Conservation (phyloP, 2,329 filamentous ascomycete genomes). For the Lecanicillium sp. region DNA sequence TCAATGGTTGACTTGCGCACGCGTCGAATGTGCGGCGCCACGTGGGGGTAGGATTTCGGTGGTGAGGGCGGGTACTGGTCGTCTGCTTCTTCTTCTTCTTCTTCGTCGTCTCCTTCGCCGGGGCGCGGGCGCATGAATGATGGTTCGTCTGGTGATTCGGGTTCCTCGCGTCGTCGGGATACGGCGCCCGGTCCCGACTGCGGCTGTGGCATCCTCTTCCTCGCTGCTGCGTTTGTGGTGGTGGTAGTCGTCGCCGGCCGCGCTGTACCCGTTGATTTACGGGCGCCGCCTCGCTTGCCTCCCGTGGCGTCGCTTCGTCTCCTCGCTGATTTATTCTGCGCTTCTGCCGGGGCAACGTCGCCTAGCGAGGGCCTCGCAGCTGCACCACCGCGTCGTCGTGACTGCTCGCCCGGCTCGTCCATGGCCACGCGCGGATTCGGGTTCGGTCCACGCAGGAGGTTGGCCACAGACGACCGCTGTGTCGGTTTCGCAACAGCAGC, state of each 20-base stretch:
- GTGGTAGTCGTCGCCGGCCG: conserved; percentile 10
- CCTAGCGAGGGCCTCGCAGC: conserved; percentile 3
- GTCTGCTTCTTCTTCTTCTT: conserved; percentile 10
- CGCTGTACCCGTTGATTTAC: background rate
- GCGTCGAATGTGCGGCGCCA: conserved; percentile 41
- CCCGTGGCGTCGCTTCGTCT: conserved; percentile 1
- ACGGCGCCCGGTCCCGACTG: conserved; percentile 11
- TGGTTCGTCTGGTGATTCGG: conserved; percentile 9
- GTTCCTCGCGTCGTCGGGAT: conserved; percentile 7
- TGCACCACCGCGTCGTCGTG: background rate
- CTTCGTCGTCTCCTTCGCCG: conserved; percentile 1
- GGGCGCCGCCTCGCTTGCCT: no score
- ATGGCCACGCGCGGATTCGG: conserved; percentile 6
- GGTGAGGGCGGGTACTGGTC: conserved; percentile 19
- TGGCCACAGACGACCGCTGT: background rate
- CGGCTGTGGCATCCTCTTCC: conserved; percentile 6
- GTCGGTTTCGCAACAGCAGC: background rate
- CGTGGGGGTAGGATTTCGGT: conserved; percentile 37
- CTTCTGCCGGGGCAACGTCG: conserved; percentile 4
- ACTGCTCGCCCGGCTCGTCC: conserved; percentile 4
- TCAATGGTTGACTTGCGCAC: conserved; percentile 60
- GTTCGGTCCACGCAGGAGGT: conserved; percentile 6
- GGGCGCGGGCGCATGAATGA: conserved; percentile 16
- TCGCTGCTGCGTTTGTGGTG: conserved; percentile 11
- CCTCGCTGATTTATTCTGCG: conserved; percentile 5